These are phyloP conservation scores for Yamadazyma dushanensis DNA, from an alignment of 1,139 yeast genomes.

Conservation along the genomic window DNA sequence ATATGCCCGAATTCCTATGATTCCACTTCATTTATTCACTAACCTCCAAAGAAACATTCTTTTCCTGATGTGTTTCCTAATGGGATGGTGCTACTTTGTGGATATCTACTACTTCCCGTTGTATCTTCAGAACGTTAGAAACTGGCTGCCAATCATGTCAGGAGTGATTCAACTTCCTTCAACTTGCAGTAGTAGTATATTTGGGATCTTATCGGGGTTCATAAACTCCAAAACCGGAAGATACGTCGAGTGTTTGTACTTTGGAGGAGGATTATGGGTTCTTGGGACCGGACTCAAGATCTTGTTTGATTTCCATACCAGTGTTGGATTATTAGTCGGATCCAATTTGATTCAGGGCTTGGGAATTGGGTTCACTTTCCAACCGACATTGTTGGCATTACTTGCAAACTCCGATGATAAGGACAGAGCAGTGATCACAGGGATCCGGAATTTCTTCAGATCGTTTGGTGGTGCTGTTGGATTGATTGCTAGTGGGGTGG, in stretches of 20 bases:
- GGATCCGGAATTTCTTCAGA: slow-evolving; percentile 51
- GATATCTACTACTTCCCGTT: slow-evolving; percentile 48
- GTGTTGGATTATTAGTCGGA: slow-evolving; percentile 32
- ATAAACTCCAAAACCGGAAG: slow-evolving; percentile 41
- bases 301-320: slow-evolving; percentile 28
- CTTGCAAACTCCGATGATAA: slow-evolving; percentile 47
- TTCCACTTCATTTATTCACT: slow-evolving; percentile 53
- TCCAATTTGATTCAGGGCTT: slow-evolving; percentile 42
- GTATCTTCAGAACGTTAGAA: slow-evolving; percentile 43
- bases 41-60: slow-evolving; percentile 35
- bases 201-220: slow-evolving; percentile 29
- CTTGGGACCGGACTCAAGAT: slow-evolving; percentile 39
- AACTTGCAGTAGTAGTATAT: slow-evolving; percentile 17
- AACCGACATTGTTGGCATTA: slow-evolving; percentile 53
- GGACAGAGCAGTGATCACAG: slow-evolving; percentile 55
- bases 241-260: slow-evolving; percentile 38
- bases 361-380: slow-evolving; percentile 54
- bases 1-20: slow-evolving; percentile 38
- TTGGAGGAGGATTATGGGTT: slow-evolving; percentile 45
- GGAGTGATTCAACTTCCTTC: slow-evolving; percentile 17
- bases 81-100: slow-evolving; percentile 49
- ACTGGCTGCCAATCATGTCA: slow-evolving; percentile 13
- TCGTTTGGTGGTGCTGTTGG: slow-evolving; percentile 58
- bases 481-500: slow-evolving; percentile 35
- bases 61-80: slow-evolving; percentile 40